Evolutionary conservation across 2,329 filamentous ascomycete species (phyloP), one percentile per base, ranked within the genome.

Genomic region (Lecanicillium sp.): DNA sequence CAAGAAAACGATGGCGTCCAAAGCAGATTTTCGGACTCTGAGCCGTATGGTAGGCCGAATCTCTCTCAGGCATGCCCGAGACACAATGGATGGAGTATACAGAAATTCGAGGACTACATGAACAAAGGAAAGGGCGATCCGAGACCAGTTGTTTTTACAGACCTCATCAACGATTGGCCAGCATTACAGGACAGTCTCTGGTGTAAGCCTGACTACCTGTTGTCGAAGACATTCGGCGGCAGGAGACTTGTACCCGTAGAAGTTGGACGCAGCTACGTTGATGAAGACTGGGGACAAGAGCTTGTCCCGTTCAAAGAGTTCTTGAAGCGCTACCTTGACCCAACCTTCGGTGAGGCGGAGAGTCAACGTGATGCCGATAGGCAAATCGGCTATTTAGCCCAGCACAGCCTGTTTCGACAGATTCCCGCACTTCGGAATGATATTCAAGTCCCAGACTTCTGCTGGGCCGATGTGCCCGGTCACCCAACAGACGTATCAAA

Each of bases 391-490:
- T 98, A 98, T 57, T 77, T 98, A 32, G 92, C 92, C 8, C 92
- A 98, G 55, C 87, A 97, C 61, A 79, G 90, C 49, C 74, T 98
- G 27, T 81, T 97, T 50, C 61, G 71, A 0, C 92, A 97, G 55
- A 81, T 98, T 11, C 88, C 89, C 1, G 60, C 69, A 1, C 67
- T 98, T 4, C 72, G 81, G 12, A 68, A 74, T 43, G 90, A 97
- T 58, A 85, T 97, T 40, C 62, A 64, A 17, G 71, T 87, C 11
- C 92, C 90, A 0, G 89, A 97, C 57, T 87, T 85, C 56, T 94
- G 87, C 68, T 94, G 84, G 65, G 76, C 80, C 5, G 59, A 68
- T 2, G 81, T 84, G 0, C 81, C 85, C 0, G 64, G 64, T 0
- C 73, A 79, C 43, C 67, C 66, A 12, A 53, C 54, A 3, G 56